These are phyloP conservation scores for Entomortierella lignicola DNA, from an alignment of 192 early-diverging fungal species.

Conservation along the genomic window DNA sequence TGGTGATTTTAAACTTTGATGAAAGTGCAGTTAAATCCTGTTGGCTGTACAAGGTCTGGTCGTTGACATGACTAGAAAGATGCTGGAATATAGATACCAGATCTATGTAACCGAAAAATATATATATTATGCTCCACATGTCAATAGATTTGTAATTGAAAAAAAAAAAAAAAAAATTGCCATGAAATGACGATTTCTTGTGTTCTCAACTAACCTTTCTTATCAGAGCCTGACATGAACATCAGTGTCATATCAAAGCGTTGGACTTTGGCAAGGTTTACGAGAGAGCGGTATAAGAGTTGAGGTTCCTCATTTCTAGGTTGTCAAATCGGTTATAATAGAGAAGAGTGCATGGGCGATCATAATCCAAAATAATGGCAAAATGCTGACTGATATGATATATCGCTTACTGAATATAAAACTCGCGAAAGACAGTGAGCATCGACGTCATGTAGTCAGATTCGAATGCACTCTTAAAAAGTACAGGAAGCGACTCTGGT, in stretches of 20 bases:
- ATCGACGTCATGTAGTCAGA: constrained; percentile 63
- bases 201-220: constrained; percentile 14
- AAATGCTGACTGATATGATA: not conserved
- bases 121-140: too few species aligned
- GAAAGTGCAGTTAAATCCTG: constrained; percentile 26
- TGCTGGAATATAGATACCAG: constrained; percentile 28
- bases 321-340: too few species aligned
- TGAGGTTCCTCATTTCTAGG: constrained; percentile 32
- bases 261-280: constrained; percentile 34
- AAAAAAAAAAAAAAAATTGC: too few species aligned
- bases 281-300: constrained; percentile 14
- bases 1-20: constrained; percentile 41
- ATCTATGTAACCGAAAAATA: constrained; percentile 9
- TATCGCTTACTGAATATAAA: constrained; percentile 47
- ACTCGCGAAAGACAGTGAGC: constrained; percentile 46
- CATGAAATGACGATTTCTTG: too few species aligned
- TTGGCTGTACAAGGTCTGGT: constrained; percentile 9
- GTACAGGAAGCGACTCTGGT: constrained; percentile 40
- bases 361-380: not conserved
- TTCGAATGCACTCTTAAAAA: constrained; percentile 63
- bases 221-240: constrained; percentile 41
- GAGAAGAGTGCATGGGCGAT: too few species aligned
- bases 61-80: constrained; percentile 3
- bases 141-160: too few species aligned
- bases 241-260: constrained; percentile 42